Evolutionary conservation across 768 basidiomycete genomes (phyloP), one percentile per base, ranked within the genome.

Genomic region (Leucosporidium yakuticum): DNA sequence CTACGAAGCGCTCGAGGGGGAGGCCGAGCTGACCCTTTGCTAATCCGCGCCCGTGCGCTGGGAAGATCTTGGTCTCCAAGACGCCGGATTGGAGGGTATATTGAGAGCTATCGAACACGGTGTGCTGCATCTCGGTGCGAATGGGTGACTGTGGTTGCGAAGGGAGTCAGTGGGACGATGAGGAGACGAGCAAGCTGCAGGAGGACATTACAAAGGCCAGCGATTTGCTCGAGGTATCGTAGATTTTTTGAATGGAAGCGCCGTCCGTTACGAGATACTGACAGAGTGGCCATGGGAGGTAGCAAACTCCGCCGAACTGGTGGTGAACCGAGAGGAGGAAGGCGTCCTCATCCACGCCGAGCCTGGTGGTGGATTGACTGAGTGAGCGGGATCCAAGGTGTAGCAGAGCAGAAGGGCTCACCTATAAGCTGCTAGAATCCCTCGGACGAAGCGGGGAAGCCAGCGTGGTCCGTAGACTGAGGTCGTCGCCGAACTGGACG

Each of bases 261-360:
- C 44, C 48, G 4, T 53, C 49, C 6, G 65, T n/a, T 1, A 74
- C 62, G 23, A 74, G 48, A 47, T 69, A 67, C 48, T 69, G 65
- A 14, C 23, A 2, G n/a, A 74, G 21, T 21, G 73, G 73, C 63
- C 67, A 74, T 6, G 73, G 70, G 15, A 74, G n/a, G 36, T 63
- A 67, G 6, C 69, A 64, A 39, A 50, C 48, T 0, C 29, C 21
- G 0, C 67, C 65, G 23, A 66, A 68, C 6, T 58, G 31, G 21
- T 32, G 19, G n/a, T 51, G 63, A 11, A 69, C 63, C 5, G 6
- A 3, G 12, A 50, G 44, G 20, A 71, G 31, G 54, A 74, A 74
- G 12, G 20, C 53, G 12, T 64, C 63, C 50, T 74, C 73, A 44
- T 74, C 65, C 60, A 34, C 19, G 14, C 73, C 73, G 17, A 74